Conservation (phyloP, 352 stramenopile species). For the Saprolegnia diclina region DNA sequence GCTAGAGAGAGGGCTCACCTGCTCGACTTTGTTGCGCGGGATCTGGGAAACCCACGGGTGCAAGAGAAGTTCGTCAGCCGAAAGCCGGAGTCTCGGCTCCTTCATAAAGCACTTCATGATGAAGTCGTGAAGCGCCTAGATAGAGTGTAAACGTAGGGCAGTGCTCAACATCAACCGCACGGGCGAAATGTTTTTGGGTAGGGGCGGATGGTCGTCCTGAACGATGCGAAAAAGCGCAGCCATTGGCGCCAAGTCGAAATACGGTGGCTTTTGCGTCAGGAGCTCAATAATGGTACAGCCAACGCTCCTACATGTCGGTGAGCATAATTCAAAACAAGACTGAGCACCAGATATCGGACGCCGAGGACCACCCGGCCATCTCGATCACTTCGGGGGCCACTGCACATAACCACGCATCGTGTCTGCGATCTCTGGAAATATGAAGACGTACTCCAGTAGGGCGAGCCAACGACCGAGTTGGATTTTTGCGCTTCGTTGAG, state of each 20-base stretch:
- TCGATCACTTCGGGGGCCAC: conserved; percentile 95
- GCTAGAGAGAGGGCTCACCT: not conserved
- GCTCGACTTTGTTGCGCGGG: conserved; percentile 81
- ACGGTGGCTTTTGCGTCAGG: conserved; percentile 89
- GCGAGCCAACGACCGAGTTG: conserved; percentile 89
- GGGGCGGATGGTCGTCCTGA: conserved; percentile 87
- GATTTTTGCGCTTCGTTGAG: conserved; percentile 82
- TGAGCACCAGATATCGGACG: conserved; percentile 88
- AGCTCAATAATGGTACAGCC: conserved; percentile 94
- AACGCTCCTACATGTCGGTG: conserved; percentile 45
- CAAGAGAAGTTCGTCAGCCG: conserved; percentile 75
- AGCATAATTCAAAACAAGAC: not conserved
- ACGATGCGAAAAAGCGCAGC: conserved; percentile 90
- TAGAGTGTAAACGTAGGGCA: not conserved
- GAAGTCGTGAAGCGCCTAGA: conserved; percentile 83
- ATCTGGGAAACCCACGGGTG: conserved; percentile 90
- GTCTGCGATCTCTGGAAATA: not conserved
- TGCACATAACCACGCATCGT: conserved; percentile 25
- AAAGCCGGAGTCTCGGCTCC: conserved; percentile 73
- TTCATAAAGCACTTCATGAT: conserved; percentile 92
- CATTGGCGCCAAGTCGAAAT: conserved; percentile 90
- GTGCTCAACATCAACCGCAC: conserved; percentile 31
- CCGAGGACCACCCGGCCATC: conserved; percentile 88
- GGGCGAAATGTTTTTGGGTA: conserved; percentile 84
- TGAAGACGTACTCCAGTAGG: conserved; percentile 88